These are phyloP conservation scores for Cyanidiococcus yangmingshanensis DNA, from an alignment of 23 red algal genomes.

Conservation along the genomic window DNA sequence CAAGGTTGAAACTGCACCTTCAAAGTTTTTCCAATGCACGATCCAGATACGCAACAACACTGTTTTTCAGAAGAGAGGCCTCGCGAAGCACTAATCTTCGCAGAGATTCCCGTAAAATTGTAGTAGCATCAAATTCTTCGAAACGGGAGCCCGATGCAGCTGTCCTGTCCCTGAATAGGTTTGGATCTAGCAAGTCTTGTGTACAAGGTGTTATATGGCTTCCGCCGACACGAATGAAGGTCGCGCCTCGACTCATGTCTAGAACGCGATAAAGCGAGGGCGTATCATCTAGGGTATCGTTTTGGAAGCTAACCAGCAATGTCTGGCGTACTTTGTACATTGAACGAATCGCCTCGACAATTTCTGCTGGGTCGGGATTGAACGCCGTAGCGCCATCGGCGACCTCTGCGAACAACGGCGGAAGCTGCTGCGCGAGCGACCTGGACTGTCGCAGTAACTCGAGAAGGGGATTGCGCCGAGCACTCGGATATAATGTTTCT, in stretches of 20 bases:
- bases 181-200: not conserved
- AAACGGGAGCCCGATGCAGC: too few relatives aligned
- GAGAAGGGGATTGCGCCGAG: not conserved
- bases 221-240: not conserved
- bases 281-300: slow-evolving; percentile 2
- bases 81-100: not conserved
- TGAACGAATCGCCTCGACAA: not conserved
- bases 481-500: not conserved
- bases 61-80: not conserved
- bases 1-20: too few relatives aligned
- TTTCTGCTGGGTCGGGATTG: not conserved
- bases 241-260: not conserved
- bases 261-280: not conserved
- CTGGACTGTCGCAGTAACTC: not conserved
- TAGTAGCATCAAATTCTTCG: too few relatives aligned
- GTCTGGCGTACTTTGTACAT: not conserved
- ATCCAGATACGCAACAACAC: not conserved
- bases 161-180: too few relatives aligned
- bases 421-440: not conserved
- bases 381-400: slow-evolving; percentile 1
- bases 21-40: not conserved
- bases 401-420: slow-evolving; percentile 6
- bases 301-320: not conserved
- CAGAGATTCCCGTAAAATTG: not conserved
- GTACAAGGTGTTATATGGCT: not conserved